These are phyloP conservation scores for Xylaria sp. DNA, from an alignment of 2,329 filamentous ascomycete species.

Conservation along the genomic window DNA sequence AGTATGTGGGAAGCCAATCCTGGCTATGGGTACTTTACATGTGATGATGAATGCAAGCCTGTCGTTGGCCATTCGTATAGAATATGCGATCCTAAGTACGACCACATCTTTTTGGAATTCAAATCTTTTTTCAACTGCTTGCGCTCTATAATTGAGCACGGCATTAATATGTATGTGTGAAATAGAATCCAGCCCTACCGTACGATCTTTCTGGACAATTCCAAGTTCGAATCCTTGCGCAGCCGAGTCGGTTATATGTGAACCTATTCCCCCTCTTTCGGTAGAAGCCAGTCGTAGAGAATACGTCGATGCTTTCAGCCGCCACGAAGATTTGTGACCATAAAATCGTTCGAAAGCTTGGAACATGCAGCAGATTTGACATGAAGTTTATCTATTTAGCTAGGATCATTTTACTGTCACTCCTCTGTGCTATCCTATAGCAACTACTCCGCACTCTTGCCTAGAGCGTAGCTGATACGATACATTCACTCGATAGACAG, in stretches of 20 bases:
- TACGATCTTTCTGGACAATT: background rate
- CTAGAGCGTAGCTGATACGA: background rate
- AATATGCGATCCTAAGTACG: too few species aligned
- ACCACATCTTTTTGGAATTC: background rate
- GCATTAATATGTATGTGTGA: background rate
- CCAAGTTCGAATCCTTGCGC: background rate
- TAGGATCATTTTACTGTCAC: background rate
- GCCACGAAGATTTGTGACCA: background rate
- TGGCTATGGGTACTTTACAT: too few species aligned
- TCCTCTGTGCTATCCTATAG: background rate
- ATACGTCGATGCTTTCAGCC: constrained; percentile 18
- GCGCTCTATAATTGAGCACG: background rate
- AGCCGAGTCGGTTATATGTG: constrained; percentile 31
- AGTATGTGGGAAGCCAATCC: too few species aligned
- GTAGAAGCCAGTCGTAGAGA: constrained; percentile 1
- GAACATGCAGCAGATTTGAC: background rate
- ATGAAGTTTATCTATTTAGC: background rate
- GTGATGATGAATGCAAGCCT: too few species aligned
- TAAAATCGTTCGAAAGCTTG: background rate
- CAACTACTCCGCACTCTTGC: background rate
- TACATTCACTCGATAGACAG: background rate
- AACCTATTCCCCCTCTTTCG: constrained; percentile 14
- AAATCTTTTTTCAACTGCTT: background rate
- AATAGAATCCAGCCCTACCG: background rate
- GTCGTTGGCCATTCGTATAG: too few species aligned